Conservation (phyloP, 2,329 filamentous ascomycete genomes). For the Alternaria brassicicola region DNA sequence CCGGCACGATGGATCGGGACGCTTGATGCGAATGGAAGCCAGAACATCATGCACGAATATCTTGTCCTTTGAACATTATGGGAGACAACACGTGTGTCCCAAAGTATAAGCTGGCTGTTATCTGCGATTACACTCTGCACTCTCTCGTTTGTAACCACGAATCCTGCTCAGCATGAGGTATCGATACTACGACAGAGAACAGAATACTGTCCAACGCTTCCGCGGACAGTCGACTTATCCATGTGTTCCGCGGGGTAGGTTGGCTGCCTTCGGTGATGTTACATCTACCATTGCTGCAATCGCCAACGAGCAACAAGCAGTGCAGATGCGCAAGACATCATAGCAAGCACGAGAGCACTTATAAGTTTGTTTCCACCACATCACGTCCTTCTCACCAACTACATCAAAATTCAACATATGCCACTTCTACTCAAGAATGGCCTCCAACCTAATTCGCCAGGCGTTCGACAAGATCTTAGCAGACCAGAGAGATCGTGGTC, state of each 20-base stretch:
- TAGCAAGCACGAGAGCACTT: neutral
- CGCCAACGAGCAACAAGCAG: neutral
- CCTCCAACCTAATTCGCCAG: neutral
- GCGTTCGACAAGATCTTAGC: neutral
- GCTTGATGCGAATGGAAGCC: slow-evolving; percentile 6
- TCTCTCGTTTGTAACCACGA: neutral
- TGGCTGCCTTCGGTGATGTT: neutral
- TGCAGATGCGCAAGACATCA: neutral
- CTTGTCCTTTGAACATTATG: slow-evolving; percentile 4
- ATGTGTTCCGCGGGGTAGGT: neutral
- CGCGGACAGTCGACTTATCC: neutral
- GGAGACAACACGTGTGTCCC: neutral
- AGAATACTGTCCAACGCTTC: neutral
- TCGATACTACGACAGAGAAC: neutral
- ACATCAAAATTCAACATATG: neutral
- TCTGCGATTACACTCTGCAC: neutral
- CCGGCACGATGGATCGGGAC: neutral
- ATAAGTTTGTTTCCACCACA: neutral
- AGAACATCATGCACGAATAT: slow-evolving; percentile 17
- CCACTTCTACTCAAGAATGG: neutral
- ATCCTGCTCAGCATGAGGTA: neutral
- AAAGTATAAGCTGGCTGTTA: neutral
- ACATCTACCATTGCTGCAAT: neutral
- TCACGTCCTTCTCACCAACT: neutral
- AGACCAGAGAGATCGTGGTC: neutral